These are phyloP conservation scores for Suhomyces anneliseae DNA, from an alignment of 1,139 yeast species.

Conservation along the genomic window DNA sequence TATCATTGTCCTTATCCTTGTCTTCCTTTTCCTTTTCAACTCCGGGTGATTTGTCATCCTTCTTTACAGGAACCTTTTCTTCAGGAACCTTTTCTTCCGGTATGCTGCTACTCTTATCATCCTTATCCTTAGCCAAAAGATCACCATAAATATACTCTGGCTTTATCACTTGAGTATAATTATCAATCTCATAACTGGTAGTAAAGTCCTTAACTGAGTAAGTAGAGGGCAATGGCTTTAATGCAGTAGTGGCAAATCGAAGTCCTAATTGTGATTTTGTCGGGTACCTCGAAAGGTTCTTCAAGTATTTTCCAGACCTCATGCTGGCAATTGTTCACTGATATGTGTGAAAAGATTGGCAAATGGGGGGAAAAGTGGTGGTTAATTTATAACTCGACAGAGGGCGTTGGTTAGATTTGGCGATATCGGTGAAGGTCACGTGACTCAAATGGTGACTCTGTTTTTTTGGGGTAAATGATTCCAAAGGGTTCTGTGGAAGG, in stretches of 20 bases:
- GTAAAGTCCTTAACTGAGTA: constrained; percentile 8
- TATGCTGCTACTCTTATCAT: not conserved
- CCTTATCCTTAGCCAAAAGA: constrained; percentile 2
- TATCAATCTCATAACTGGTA: constrained; percentile 7
- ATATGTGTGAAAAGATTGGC: not conserved
- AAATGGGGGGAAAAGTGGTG: not conserved
- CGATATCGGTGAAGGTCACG: constrained; percentile 9
- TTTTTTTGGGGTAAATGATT: no score
- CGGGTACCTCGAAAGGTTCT: constrained; percentile 5
- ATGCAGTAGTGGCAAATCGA: constrained; percentile 11
- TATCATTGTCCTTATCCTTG: constrained; percentile 4
- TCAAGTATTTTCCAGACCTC: constrained; percentile 8
- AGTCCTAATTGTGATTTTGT: constrained; percentile 2
- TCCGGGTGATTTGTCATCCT: constrained; percentile 3
- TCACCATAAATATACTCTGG: constrained; percentile 1
- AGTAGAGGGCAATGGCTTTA: constrained; percentile 9
- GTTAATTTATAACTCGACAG: not conserved
- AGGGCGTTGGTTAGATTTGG: constrained; percentile 1
- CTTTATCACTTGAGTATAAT: constrained; percentile 1
- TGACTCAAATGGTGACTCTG: not conserved
- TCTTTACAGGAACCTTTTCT: constrained; percentile 3
- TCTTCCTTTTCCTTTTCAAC: constrained; percentile 4
- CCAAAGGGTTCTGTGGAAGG: no score
- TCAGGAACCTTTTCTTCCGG: constrained; percentile 1
- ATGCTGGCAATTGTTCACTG: constrained; percentile 1